Evolutionary conservation across 2,329 filamentous ascomycete genomes (phyloP).

Genomic region (Cryphonectria nitschkei): DNA sequence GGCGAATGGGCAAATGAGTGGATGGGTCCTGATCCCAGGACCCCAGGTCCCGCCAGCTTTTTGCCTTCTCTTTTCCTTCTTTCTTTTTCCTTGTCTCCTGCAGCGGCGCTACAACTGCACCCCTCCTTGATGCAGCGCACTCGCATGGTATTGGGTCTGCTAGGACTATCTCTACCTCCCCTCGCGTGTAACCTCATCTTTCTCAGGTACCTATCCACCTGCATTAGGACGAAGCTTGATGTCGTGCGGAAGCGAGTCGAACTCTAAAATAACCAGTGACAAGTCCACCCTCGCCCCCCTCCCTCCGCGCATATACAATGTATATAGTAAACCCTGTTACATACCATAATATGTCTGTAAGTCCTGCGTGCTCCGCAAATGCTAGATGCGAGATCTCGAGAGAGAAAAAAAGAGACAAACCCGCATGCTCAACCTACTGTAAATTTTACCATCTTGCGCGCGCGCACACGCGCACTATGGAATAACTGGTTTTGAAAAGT

Average conservation of each 20-base stretch:
- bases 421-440: neutral
- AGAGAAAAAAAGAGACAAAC: neutral
- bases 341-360: neutral
- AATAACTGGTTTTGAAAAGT: conserved; percentile 7
- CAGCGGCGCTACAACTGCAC: conserved; percentile 27
- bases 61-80: neutral
- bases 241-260: neutral
- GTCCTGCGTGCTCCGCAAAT: neutral
- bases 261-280: neutral
- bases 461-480: neutral
- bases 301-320: neutral
- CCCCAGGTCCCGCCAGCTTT: conserved; percentile 18
- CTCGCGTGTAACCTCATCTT: conserved; percentile 28
- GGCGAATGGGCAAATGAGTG: neutral
- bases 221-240: conserved; percentile 19
- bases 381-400: neutral
- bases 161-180: conserved; percentile 14
- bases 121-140: conserved; percentile 27
- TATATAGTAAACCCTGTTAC: no score
- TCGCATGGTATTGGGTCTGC: conserved; percentile 24
- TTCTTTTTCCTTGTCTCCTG: conserved; percentile 15
- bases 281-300: neutral
- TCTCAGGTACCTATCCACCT: conserved; percentile 21
- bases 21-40: conserved; percentile 12
- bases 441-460: neutral